Conservation (phyloP, 192 early-diverging fungal species). For the Entomortierella parvispora region DNA sequence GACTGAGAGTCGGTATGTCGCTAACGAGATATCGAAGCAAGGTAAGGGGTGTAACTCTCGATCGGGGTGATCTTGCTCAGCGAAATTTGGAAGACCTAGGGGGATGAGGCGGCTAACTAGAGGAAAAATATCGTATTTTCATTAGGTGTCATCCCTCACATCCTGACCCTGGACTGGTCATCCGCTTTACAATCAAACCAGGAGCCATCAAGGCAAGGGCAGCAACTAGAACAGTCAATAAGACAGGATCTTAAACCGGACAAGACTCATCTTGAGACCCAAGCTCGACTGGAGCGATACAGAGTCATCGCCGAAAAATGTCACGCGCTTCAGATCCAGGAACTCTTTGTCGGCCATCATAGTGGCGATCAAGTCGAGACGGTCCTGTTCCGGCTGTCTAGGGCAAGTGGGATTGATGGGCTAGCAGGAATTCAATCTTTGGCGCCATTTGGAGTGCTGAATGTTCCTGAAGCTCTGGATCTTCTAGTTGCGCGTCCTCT, state of each 20-base stretch:
- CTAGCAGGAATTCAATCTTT: constrained; percentile 50
- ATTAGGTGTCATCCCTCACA: constrained; percentile 20
- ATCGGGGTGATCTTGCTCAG: no score
- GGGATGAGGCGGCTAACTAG: no score
- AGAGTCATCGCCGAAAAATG: constrained; percentile 51
- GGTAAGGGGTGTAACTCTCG: constrained; percentile 16
- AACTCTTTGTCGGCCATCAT: constrained; percentile 57
- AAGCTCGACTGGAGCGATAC: constrained; percentile 50
- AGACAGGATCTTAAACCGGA: constrained; percentile 13
- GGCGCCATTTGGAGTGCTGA: constrained; percentile 41
- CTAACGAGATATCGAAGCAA: constrained; percentile 29
- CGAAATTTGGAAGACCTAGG: background rate
- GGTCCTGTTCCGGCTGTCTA: constrained; percentile 49
- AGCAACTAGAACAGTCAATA: background rate
- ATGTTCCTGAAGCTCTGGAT: constrained; percentile 48
- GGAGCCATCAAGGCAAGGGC: background rate
- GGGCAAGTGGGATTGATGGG: constrained; percentile 59
- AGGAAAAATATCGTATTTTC: background rate
- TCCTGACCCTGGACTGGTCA: constrained; percentile 20
- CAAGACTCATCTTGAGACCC: constrained; percentile 46
- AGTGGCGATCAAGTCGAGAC: constrained; percentile 61
- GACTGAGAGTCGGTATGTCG: constrained; percentile 49
- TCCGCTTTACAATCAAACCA: background rate
- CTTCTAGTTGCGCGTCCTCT: constrained; percentile 55
- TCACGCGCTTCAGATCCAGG: constrained; percentile 36